Evolutionary conservation across 2,329 filamentous ascomycete species (phyloP), one percentile per base, ranked within the genome.

Genomic region (Colletotrichum simmondsii): DNA sequence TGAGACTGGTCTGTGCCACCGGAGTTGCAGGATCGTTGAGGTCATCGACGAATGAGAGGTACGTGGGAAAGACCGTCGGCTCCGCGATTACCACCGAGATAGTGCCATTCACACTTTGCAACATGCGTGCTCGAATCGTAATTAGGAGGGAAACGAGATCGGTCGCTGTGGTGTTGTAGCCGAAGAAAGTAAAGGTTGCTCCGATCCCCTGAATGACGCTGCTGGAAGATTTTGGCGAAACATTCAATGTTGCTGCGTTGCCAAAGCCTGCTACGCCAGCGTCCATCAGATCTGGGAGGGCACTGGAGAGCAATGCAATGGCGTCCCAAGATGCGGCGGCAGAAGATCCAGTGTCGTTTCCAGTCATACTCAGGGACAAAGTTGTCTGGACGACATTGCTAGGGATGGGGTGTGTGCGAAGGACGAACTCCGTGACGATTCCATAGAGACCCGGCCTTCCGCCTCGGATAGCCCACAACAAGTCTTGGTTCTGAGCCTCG

Each of bases 391-490:
- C 63, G 14, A 74, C 72, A 19, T 72, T 72, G 6, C 11, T 42
- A 5, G 75, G 75, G n/a, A 61, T 63, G 0, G 72, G 70, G 46
- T 71, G 62, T 32, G 75, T 53, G 26, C 62, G 53, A 7, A 76
- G 57, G 7, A 76, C 68, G 46, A 72, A 75, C 52, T 75, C 70
- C 8, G 68, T 72, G 3, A 76, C 75, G 5, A 76, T 53, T 3
- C 69, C 75, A 26, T 74, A 75, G 14, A 56, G 58, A 1, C 75
- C 75, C 10, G 70, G 56, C 0, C 75, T 73, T 2, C 75, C 75
- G 8, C 74, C 75, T n/a, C 74, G 68, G 22, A 76, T 56, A 2
- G 74, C 69, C 72, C 72, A 76, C 16, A 73, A 30, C 4, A 76
- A 65, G 16, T 75, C 72, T 35, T 68, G 68, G 42, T 76, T 76